Conservation (phyloP, 2,329 filamentous ascomycete genomes). For the Colletotrichum sp. region DNA sequence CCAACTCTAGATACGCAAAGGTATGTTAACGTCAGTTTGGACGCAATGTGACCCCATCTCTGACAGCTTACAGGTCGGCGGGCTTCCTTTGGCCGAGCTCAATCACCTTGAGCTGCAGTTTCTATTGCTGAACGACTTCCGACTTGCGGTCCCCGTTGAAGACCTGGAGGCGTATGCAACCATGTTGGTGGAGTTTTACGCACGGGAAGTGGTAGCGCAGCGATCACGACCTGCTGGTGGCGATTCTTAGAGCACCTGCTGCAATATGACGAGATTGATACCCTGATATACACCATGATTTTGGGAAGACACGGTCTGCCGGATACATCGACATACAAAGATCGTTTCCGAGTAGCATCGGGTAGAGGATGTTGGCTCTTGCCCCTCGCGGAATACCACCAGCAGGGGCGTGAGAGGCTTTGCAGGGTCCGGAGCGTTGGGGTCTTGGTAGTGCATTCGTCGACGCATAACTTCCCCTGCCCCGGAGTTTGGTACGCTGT, state of each 20-base stretch:
- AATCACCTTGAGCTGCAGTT: conserved; percentile 98
- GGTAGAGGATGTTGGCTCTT: not conserved
- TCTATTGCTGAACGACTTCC: conserved; percentile 92
- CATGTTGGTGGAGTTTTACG: conserved; percentile 98
- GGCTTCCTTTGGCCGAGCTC: conserved; percentile 86
- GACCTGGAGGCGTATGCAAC: conserved; percentile 97
- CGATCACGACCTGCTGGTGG: conserved; percentile 7
- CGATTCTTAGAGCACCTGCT: conserved; percentile 3
- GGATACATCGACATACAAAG: not conserved
- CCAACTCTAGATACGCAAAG: conserved; percentile 98
- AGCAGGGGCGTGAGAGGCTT: not conserved
- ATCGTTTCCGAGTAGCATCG: not conserved
- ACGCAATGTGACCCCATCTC: no score
- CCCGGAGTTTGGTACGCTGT: not conserved
- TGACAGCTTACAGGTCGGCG: conserved; percentile 75
- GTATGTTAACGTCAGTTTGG: conserved; percentile 53
- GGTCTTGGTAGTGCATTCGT: not conserved
- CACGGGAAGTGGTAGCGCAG: conserved; percentile 77
- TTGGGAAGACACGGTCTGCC: not conserved
- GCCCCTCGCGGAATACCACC: not conserved
- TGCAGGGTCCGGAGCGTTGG: not conserved
- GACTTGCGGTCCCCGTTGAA: conserved; percentile 89
- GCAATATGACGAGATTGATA: conserved; percentile 20
- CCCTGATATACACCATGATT: conserved; percentile 15
- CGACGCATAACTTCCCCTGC: not conserved